Base-by-base conservation (phyloP, 306 rosid species). In the Quercus cerris region DNA sequence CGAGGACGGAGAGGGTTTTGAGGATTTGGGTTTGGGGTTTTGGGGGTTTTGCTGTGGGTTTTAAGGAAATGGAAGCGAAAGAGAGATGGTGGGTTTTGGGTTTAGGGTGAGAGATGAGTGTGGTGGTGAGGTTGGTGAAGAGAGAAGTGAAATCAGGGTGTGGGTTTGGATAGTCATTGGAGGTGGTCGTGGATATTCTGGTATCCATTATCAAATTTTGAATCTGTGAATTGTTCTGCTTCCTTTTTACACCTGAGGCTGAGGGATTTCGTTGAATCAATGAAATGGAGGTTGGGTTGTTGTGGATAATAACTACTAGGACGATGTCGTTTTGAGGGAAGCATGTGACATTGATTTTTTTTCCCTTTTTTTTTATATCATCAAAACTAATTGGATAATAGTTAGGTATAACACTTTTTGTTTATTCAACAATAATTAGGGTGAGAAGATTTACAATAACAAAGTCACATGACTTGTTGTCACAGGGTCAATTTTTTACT, bases 1-100 rank as follows among this genome's bases (percentile, higher is more conserved):
- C 99, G 76, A 90, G 13, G 73, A 92, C 86, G n/a, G 99, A 71
- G 56, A 94, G 92, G 70, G 76, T 78, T 73, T 85, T 88, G 52
- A 88, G 64, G 5, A 92, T 27, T 49, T 86, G 88, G 75, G 80
- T 46, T 72, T 84, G 71, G 84, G 89, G 74, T 13, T 31, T 67
- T 3, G 27, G 15, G 80, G 54, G 63, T 44, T 19, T 69, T 10
- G 85, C 41, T 17, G 54, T 18, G 84, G 90, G 91, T 20, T 38
- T 82, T 54, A 77, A 56, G 83, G 94, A 74, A 55, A 85, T 25
- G 14, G 92, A 80, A 51, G 92, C 86, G 71, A 87, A 87, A 22
- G 82, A 19, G 71, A 73, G 84, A 56, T 71, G 75, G 33, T 75
- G 74, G 28, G 61, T 3, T 72, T 38, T 69, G 13, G 46, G 27